Evolutionary conservation across 345 rosid species (phyloP).

Genomic region (Salix udensis): DNA sequence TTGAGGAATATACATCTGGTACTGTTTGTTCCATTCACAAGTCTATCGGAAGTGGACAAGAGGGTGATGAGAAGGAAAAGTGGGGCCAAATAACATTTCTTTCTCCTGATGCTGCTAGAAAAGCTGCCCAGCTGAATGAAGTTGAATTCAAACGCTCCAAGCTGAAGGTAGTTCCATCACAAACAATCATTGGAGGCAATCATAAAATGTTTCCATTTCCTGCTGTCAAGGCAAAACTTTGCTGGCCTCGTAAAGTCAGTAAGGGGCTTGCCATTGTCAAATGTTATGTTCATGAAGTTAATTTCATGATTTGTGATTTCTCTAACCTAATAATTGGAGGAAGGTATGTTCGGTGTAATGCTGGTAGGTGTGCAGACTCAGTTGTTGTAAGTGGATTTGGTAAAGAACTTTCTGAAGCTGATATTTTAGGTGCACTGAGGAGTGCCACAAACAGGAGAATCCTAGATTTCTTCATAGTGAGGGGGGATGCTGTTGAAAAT

Average conservation of each 20-base stretch:
- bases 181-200: conserved; percentile 30
- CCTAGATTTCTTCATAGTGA: conserved; percentile 46
- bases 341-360: conserved; percentile 32
- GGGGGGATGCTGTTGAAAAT: conserved; percentile 45
- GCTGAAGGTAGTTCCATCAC: conserved; percentile 7
- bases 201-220: conserved; percentile 49
- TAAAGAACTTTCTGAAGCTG: conserved; percentile 60
- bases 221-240: conserved; percentile 60
- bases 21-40: conserved; percentile 54
- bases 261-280: conserved; percentile 49
- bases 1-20: conserved; percentile 57
- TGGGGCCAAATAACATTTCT: conserved; percentile 88
- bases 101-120: conserved; percentile 65
- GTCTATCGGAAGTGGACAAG: conserved; percentile 38
- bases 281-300: conserved; percentile 45
- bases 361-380: conserved; percentile 31
- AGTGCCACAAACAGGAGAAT: conserved; percentile 47
- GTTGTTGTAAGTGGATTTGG: conserved; percentile 47
- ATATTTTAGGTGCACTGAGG: conserved; percentile 48
- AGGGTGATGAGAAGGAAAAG: conserved; percentile 48
- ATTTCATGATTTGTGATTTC: conserved; percentile 36
- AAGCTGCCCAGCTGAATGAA: conserved; percentile 52
- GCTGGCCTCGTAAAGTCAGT: conserved; percentile 71
- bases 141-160: conserved; percentile 52
- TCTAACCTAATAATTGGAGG: conserved; percentile 46